phyloP scores from a whole-genome alignment of 768 basidiomycete species.

The Russula earlei region DNA sequence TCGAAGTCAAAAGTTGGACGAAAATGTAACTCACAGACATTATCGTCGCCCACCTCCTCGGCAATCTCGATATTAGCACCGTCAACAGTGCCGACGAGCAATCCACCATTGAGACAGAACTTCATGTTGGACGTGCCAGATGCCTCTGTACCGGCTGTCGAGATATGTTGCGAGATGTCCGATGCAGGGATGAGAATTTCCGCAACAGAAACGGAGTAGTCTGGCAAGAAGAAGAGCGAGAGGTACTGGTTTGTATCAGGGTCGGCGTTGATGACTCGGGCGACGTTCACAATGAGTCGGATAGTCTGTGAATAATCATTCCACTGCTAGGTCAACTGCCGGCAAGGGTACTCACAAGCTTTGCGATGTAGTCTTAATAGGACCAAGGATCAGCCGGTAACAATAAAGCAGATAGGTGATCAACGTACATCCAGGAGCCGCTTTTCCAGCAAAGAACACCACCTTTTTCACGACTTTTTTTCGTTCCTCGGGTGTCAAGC shows the following conservation, averaged over 20 bases:
- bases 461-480: constrained; percentile 79
- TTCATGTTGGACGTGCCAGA: constrained; percentile 81
- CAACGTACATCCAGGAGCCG: constrained; percentile 78
- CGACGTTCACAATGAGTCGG: constrained; percentile 87
- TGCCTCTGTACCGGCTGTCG: constrained; percentile 92
- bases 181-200: constrained; percentile 85
- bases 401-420: background rate
- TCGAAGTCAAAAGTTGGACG: background rate
- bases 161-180: constrained; percentile 94
- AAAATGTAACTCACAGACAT: constrained; percentile 62
- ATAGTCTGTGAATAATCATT: constrained; percentile 49
- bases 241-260: constrained; percentile 83
- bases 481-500: constrained; percentile 64
- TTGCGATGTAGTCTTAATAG: constrained; percentile 74
- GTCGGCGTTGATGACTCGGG: constrained; percentile 70
- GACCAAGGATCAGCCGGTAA: constrained; percentile 10
- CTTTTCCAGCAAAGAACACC: constrained; percentile 97
- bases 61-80: constrained; percentile 97
- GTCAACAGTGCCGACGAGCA: constrained; percentile 82
- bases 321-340: background rate
- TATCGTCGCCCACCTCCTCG: constrained; percentile 87
- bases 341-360: constrained; percentile 43
- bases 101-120: constrained; percentile 85
- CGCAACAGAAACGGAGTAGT: constrained; percentile 82
- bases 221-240: constrained; percentile 89